Evolutionary conservation across 495 filamentous ascomycete species (phyloP).

Genomic region (Penicillium odoratum): DNA sequence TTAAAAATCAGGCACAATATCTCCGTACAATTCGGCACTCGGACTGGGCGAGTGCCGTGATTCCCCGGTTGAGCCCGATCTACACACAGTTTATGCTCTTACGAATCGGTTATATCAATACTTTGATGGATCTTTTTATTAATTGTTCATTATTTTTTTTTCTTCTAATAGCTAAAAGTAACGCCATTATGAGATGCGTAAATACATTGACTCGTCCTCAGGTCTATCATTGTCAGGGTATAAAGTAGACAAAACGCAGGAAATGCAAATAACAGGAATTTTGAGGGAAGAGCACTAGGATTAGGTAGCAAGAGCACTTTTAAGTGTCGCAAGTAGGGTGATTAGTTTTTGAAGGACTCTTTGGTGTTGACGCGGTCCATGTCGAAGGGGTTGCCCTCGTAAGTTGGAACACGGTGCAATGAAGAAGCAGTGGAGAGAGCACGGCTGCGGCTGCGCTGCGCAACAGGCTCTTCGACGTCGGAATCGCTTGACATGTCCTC

Average conservation of each 20-base stretch:
- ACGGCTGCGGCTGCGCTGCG: slow-evolving; percentile 27
- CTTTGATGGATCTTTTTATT: background rate
- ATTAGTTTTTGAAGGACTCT: slow-evolving; percentile 39
- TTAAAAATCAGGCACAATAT: background rate
- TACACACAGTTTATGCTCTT: background rate
- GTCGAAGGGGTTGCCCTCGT: slow-evolving; percentile 48
- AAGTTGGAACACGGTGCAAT: slow-evolving; percentile 29
- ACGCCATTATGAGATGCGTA: slow-evolving; percentile 7
- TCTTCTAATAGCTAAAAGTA: slow-evolving; percentile 1
- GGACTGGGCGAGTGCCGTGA: background rate
- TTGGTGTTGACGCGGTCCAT: slow-evolving; percentile 48
- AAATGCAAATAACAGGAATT: slow-evolving; percentile 9
- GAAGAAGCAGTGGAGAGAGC: slow-evolving; percentile 34
- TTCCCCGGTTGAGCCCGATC: slow-evolving; percentile 2
- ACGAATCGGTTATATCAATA: background rate
- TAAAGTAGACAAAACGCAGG: slow-evolving; percentile 13
- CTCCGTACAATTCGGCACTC: background rate
- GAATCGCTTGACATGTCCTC: slow-evolving; percentile 29
- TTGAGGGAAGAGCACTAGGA: slow-evolving; percentile 11
- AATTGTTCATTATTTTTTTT: background rate
- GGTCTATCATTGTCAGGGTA: slow-evolving; percentile 15
- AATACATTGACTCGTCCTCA: slow-evolving; percentile 16
- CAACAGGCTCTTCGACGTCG: slow-evolving; percentile 13
- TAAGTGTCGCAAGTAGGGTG: background rate
- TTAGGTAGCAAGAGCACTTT: slow-evolving; percentile 10